Evolutionary conservation across 345 rosid species (phyloP).

Genomic region (Salix exigua): DNA sequence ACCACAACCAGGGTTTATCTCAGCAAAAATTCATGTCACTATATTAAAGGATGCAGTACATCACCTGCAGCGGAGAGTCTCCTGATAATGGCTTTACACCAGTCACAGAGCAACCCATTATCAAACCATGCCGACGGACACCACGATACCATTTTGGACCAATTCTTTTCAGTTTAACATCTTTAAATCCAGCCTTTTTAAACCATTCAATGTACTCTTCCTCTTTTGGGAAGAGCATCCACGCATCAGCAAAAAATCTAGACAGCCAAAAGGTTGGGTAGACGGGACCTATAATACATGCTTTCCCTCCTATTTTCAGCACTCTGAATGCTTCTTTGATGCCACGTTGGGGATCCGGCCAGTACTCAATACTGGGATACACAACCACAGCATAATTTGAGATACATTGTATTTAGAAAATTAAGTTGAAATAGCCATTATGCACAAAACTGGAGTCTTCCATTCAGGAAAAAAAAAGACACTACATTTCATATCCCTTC

Average conservation of each 20-base stretch:
- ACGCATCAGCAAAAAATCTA: slow-evolving; percentile 33
- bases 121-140: slow-evolving; percentile 38
- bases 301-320: slow-evolving; percentile 39
- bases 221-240: slow-evolving; percentile 43
- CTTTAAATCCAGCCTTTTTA: slow-evolving; percentile 33
- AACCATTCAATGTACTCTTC: slow-evolving; percentile 46
- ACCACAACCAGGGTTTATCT: not conserved
- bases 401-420: not conserved
- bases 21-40: not conserved
- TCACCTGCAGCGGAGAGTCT: slow-evolving; percentile 37
- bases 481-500: not conserved
- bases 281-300: slow-evolving; percentile 37
- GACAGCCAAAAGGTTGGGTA: slow-evolving; percentile 41
- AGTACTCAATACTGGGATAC: slow-evolving; percentile 32
- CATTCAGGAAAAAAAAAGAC: too few species aligned
- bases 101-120: slow-evolving; percentile 40
- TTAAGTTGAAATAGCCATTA: not conserved
- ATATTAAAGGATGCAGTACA: not conserved
- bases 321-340: slow-evolving; percentile 41
- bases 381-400: not conserved
- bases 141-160: slow-evolving; percentile 42
- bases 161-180: slow-evolving; percentile 35
- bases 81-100: slow-evolving; percentile 34
- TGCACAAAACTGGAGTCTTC: too few species aligned
- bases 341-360: slow-evolving; percentile 41